Evolutionary conservation across 257 asterid genomes (phyloP).

Genomic region (Apocynum venetum): DNA sequence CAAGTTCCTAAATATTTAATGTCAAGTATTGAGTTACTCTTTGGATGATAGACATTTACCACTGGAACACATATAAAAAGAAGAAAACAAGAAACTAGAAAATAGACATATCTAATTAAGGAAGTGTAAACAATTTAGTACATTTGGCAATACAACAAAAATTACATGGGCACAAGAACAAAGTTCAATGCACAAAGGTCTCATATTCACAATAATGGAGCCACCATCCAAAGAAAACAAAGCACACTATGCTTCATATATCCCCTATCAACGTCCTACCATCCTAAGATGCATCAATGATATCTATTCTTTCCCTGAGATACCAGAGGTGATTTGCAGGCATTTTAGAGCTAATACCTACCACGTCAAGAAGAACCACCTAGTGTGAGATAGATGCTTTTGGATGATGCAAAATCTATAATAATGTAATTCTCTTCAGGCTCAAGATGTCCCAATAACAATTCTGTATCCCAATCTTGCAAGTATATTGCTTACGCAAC

Average conservation of each 20-base stretch:
- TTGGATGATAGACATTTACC: not conserved
- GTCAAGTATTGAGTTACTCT: constrained; percentile 18
- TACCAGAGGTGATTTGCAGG: not conserved
- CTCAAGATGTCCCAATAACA: not conserved
- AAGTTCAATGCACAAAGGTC: not conserved
- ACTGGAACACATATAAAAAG: not conserved
- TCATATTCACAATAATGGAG: not conserved
- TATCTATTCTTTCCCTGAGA: not conserved
- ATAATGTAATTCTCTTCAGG: not conserved
- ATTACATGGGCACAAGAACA: not conserved
- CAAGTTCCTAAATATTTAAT: constrained; percentile 72
- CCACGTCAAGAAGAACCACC: not conserved
- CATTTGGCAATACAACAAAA: not conserved
- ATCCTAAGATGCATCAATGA: not conserved
- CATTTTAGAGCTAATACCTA: not conserved
- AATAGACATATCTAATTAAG: not conserved
- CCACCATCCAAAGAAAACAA: not conserved
- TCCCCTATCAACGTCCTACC: not conserved
- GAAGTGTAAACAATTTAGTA: not conserved
- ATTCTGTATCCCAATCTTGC: not conserved
- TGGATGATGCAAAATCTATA: not conserved
- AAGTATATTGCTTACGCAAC: not conserved
- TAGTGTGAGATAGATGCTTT: not conserved
- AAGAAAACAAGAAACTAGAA: not conserved
- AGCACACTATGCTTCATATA: not conserved